These are phyloP conservation scores for Exidia glandulosa DNA, from an alignment of 768 basidiomycete species.

Conservation along the genomic window DNA sequence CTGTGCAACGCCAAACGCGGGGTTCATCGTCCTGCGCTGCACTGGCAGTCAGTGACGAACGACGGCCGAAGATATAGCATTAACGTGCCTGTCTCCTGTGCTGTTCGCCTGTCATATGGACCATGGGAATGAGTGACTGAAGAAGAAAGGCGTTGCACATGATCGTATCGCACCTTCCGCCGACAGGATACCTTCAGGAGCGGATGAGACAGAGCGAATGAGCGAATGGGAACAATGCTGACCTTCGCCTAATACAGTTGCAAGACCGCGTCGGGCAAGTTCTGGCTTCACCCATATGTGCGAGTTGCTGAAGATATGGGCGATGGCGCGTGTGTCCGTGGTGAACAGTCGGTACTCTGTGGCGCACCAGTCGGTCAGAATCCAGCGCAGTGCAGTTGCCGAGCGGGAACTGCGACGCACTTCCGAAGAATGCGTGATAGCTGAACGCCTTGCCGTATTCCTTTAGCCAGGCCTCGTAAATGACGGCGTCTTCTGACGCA, in stretches of 20 bases:
- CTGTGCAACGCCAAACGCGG: constrained; percentile 52
- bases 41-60: not conserved
- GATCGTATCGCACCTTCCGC: not conserved
- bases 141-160: not conserved
- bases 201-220: not conserved
- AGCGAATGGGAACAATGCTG: not conserved
- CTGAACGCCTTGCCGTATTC: not conserved
- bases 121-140: too few relatives aligned
- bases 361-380: not conserved
- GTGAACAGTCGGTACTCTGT: not conserved
- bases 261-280: not conserved
- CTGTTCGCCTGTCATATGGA: not conserved
- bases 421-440: not conserved
- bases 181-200: not conserved
- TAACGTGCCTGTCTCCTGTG: not conserved
- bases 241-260: not conserved
- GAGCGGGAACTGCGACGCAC: not conserved
- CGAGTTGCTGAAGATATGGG: not conserved
- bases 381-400: not conserved
- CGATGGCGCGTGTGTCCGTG: not conserved
- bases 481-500: not conserved
- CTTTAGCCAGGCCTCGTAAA: not conserved
- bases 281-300: not conserved
- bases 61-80: not conserved
- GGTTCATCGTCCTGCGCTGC: constrained; percentile 29